Evolutionary conservation across 805 yeast genomes (phyloP).

Genomic region (Osmozyma mogii): DNA sequence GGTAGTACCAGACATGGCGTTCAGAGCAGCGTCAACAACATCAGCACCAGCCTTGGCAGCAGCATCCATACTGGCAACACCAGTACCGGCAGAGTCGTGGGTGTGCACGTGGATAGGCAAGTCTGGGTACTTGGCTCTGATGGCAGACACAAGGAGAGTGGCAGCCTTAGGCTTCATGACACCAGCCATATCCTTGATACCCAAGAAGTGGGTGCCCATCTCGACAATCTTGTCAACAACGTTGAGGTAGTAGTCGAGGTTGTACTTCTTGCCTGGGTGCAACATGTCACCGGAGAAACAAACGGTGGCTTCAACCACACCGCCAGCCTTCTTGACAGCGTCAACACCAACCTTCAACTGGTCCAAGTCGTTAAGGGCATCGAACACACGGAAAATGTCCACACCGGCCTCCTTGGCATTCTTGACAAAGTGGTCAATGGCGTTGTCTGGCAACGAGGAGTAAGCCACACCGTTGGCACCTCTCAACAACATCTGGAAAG

Average conservation of each 20-base stretch:
- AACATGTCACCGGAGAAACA: slow-evolving; percentile 99
- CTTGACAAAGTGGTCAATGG: slow-evolving; percentile 91
- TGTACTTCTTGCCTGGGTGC: slow-evolving; percentile 91
- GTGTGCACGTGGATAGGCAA: slow-evolving; percentile 98
- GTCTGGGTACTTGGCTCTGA: slow-evolving; percentile 83
- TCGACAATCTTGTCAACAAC: slow-evolving; percentile 77
- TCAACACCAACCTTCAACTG: slow-evolving; percentile 96
- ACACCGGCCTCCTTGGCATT: slow-evolving; percentile 96
- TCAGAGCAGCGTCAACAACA: slow-evolving; percentile 94
- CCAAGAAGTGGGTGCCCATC: slow-evolving; percentile 95
- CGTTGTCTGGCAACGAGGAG: slow-evolving; percentile 96
- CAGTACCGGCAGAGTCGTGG: slow-evolving; percentile 99
- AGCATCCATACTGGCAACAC: slow-evolving; percentile 93
- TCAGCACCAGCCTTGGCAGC: slow-evolving; percentile 96
- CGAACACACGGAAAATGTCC: slow-evolving; percentile 96
- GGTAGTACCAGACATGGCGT: slow-evolving; percentile 97
- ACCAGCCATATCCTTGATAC: slow-evolving; percentile 99
- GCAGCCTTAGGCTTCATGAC: slow-evolving; percentile 96
- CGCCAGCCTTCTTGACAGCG: slow-evolving; percentile 97
- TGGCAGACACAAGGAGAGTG: slow-evolving; percentile 62
- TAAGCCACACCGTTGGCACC: slow-evolving; percentile 99
- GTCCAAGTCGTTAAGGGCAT: slow-evolving; percentile 93
- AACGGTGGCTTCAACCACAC: slow-evolving; percentile 96
- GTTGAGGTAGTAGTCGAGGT: slow-evolving; percentile 78
- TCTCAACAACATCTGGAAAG: slow-evolving; percentile 97